phyloP scores from a whole-genome alignment of 1,284 basidiomycete species.

The Ustilago hordei region DNA sequence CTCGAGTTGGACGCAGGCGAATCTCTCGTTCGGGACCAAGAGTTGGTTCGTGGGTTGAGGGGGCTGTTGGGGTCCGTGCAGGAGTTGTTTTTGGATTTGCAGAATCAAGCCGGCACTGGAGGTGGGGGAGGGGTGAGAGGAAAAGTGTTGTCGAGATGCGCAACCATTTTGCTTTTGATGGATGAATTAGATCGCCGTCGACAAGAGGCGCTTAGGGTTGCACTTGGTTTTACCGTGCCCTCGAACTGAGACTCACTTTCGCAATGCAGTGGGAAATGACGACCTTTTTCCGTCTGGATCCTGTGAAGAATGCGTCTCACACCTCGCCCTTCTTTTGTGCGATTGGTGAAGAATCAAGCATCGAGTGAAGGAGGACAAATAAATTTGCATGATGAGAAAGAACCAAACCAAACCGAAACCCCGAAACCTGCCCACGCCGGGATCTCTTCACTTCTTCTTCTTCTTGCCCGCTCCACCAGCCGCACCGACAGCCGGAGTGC shows the following conservation, averaged over 20 bases:
- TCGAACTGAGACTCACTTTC: not conserved
- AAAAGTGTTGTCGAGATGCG: slow-evolving; percentile 17
- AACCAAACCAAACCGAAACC: not conserved
- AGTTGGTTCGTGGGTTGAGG: not conserved
- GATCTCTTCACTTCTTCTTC: slow-evolving; percentile 31
- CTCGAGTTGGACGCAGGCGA: not conserved
- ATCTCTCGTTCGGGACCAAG: not conserved
- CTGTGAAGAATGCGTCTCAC: too few relatives aligned
- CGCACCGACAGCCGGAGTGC: slow-evolving; percentile 17
- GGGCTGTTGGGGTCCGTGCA: slow-evolving; percentile 4
- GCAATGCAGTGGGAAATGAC: too few relatives aligned
- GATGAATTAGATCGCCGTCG: slow-evolving; percentile 12
- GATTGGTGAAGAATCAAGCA: too few relatives aligned
- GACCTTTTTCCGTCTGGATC: too few relatives aligned
- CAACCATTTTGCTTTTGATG: slow-evolving; percentile 23
- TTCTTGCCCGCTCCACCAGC: slow-evolving; percentile 27
- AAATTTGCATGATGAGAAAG: not conserved
- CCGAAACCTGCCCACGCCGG: not conserved
- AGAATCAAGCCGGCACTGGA: not conserved
- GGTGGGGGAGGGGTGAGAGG: not conserved
- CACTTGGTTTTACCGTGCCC: slow-evolving; percentile 16
- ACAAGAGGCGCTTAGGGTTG: not conserved
- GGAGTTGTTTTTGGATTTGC: slow-evolving; percentile 3
- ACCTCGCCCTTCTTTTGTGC: too few relatives aligned
- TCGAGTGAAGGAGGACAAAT: not conserved